Evolutionary conservation across 352 stramenopile genomes (phyloP), one percentile per base, ranked within the genome.

Genomic region (Phytopythium mirpurense): DNA sequence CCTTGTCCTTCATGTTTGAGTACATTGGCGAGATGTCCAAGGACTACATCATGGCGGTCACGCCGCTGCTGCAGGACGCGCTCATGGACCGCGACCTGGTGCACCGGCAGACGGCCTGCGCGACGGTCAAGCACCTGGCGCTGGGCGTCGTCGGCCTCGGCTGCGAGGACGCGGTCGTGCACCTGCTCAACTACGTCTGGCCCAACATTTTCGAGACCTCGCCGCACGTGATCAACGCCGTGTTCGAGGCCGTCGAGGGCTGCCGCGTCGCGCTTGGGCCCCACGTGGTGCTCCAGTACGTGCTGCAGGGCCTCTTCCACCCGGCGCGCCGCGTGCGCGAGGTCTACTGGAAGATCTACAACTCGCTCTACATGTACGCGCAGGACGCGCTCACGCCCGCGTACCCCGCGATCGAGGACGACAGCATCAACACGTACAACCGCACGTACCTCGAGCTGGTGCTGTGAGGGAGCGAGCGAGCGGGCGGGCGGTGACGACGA

Each of bases 321-420:
- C 97, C 97, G 18, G 96, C 97, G 27, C 81, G 97, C 15, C 95
- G 96, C 50, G 97, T 99, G 34, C 93, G 97, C 32, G 97, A 99
- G 64, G 95, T 99, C 26, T 99, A 99, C 70, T 99, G 97, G 97
- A 98, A 98, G 73, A 93, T 99, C 48, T 99, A 99, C 86, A 99
- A 99, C 72, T 98, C 96, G 59, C 80, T 99, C 18, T 99, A 99
- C 79, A 99, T 99, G 72, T 99, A 99, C 69, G 84, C 92, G 21
- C 86, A 97, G 40, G 96, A 99, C 73, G 90, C 88, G 10, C 82
- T 99, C 36, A 98, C 97, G n/a, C 86, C 96, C 5, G 92, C 86
- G n/a, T 99, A 99, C 64, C 97, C 97, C 21, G 67, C 78, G 43
- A 86, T 99, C 26, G 86, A 98, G 50, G 88, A 99, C 62, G 96